Evolutionary conservation across 148 eudicot genomes (phyloP).

Genomic region (Pharnaceum exiguum): DNA sequence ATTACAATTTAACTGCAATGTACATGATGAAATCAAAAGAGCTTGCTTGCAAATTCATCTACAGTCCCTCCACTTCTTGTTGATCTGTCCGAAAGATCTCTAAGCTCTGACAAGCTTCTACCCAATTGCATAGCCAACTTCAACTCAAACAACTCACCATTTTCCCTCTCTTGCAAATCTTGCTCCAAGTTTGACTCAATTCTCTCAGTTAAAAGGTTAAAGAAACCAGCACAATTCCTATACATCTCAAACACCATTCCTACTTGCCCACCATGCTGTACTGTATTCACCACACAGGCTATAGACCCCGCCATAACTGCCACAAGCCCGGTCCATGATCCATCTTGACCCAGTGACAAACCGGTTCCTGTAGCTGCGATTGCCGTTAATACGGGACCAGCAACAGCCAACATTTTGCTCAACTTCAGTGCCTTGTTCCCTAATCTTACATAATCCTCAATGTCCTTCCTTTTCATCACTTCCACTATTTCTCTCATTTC

Average conservation of each 20-base stretch:
- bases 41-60: slow-evolving; percentile 61
- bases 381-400: slow-evolving; percentile 50
- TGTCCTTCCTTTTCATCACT: slow-evolving; percentile 38
- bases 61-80: slow-evolving; percentile 19
- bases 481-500: slow-evolving; percentile 41
- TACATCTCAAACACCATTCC: slow-evolving; percentile 91
- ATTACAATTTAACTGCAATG: neutral
- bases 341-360: slow-evolving; percentile 21
- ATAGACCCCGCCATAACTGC: slow-evolving; percentile 34
- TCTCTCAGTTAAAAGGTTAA: slow-evolving; percentile 33
- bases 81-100: slow-evolving; percentile 37
- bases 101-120: slow-evolving; percentile 48
- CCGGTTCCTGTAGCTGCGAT: slow-evolving; percentile 51
- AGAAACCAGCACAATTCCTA: slow-evolving; percentile 59
- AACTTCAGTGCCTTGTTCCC: slow-evolving; percentile 56
- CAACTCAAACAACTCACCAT: slow-evolving; percentile 54
- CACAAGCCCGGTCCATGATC: slow-evolving; percentile 35
- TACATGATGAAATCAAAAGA: slow-evolving; percentile 26
- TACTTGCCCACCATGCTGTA: slow-evolving; percentile 80
- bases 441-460: slow-evolving; percentile 50
- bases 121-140: slow-evolving; percentile 54
- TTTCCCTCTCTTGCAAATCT: slow-evolving; percentile 31
- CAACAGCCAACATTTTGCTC: slow-evolving; percentile 45
- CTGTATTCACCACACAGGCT: slow-evolving; percentile 36
- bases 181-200: slow-evolving; percentile 27